Percentiles rank a stretch among this genome's conserved stretches.
Evolutionary conservation across 2,329 filamentous ascomycete genomes (phyloP).

Genomic region (Colletotrichum gigasporum): DNA sequence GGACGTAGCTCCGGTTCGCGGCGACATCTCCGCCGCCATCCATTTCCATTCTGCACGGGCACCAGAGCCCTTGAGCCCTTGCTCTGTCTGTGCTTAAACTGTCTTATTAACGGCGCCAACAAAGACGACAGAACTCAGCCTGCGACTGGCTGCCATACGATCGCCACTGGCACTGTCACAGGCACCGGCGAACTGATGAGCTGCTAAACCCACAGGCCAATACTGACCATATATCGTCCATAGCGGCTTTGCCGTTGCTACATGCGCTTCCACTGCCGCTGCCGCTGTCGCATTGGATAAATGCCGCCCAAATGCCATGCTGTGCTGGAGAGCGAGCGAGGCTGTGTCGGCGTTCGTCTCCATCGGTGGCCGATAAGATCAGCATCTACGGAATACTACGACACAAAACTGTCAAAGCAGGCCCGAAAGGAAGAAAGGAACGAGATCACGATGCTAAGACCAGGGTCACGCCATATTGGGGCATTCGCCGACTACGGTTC

Average conservation of each 20-base stretch:
- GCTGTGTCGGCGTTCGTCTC: neutral
- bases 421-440: neutral
- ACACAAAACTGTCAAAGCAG: neutral
- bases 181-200: neutral
- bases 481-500: slow-evolving; percentile 2
- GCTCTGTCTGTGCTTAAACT: slow-evolving; percentile 15
- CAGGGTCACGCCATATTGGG: slow-evolving; percentile 5
- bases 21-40: slow-evolving; percentile 9
- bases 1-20: slow-evolving; percentile 16
- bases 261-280: neutral
- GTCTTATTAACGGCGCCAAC: slow-evolving; percentile 8
- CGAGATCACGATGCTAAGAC: slow-evolving; percentile 4
- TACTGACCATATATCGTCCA: no score
- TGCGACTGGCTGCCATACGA: slow-evolving; percentile 23
- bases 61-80: neutral
- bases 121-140: neutral
- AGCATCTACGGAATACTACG: neutral
- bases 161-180: no score
- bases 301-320: neutral
- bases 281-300: neutral
- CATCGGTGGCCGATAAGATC: neutral
- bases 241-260: neutral
- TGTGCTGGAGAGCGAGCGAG: no score
- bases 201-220: neutral
- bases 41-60: neutral